Conservation (phyloP, 768 basidiomycete genomes). For the Ramaria sp. region DNA sequence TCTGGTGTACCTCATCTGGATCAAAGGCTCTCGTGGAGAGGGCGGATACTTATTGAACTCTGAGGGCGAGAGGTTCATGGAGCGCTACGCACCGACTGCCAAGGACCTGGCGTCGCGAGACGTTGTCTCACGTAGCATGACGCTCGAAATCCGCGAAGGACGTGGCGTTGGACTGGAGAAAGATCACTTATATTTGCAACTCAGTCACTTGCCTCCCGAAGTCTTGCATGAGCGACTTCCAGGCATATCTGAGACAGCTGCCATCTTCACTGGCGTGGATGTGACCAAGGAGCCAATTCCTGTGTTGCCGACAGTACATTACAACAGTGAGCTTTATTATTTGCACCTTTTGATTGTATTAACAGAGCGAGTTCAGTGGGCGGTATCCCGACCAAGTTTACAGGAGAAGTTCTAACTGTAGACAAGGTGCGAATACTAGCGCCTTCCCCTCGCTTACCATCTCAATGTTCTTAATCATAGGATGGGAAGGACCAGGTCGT, state of each 20-base stretch:
- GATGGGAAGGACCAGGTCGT: slow-evolving; percentile 90
- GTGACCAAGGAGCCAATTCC: slow-evolving; percentile 99
- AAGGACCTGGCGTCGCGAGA: slow-evolving; percentile 99
- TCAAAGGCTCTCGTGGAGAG: slow-evolving; percentile 89
- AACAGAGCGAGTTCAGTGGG: slow-evolving; percentile 55
- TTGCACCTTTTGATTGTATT: slow-evolving; percentile 5
- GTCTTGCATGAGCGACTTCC: slow-evolving; percentile 94
- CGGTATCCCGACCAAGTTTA: slow-evolving; percentile 98
- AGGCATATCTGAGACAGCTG: slow-evolving; percentile 98
- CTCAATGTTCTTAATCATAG: slow-evolving; percentile 16
- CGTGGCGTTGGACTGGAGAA: slow-evolving; percentile 98
- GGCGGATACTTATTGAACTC: slow-evolving; percentile 98
- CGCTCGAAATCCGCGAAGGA: slow-evolving; percentile 95
- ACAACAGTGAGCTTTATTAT: slow-evolving; percentile 68
- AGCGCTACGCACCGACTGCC: slow-evolving; percentile 97
- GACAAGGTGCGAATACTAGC: slow-evolving; percentile 38
- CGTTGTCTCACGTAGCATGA: slow-evolving; percentile 99
- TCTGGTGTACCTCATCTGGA: not conserved
- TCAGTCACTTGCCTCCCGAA: slow-evolving; percentile 93
- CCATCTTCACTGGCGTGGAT: slow-evolving; percentile 97
- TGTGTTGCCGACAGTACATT: slow-evolving; percentile 95
- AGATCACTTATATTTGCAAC: slow-evolving; percentile 93
- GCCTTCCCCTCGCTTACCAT: not conserved
- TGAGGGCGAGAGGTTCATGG: slow-evolving; percentile 99
- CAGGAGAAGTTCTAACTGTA: slow-evolving; percentile 88